Conservation (phyloP, 208 protist genomes). For the Spironucleus salmonicida region DNA sequence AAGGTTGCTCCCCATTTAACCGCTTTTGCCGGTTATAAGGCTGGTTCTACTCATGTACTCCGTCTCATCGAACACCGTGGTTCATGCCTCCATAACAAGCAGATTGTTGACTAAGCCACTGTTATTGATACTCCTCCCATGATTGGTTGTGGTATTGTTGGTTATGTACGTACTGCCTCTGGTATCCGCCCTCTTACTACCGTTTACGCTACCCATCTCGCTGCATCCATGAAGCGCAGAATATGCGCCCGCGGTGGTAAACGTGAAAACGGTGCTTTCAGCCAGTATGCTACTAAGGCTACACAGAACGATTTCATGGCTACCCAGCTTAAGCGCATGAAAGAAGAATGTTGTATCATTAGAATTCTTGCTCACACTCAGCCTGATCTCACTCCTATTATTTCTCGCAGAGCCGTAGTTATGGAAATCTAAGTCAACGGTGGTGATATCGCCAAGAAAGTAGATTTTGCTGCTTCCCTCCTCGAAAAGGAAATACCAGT, state of each 20-base stretch:
- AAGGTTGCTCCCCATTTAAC: slow-evolving; percentile 29
- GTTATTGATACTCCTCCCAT: slow-evolving; percentile 93
- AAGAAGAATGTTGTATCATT: slow-evolving; percentile 79
- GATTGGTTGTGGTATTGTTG: slow-evolving; percentile 88
- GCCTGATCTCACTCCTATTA: slow-evolving; percentile 64
- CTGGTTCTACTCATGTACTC: slow-evolving; percentile 96
- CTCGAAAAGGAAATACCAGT: slow-evolving; percentile 87
- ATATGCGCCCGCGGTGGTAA: slow-evolving; percentile 97
- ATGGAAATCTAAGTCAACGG: slow-evolving; percentile 98
- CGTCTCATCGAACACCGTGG: slow-evolving; percentile 81
- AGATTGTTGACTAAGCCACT: slow-evolving; percentile 90
- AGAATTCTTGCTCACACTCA: slow-evolving; percentile 94
- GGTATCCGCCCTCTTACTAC: slow-evolving; percentile 86
- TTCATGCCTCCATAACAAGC: slow-evolving; percentile 87
- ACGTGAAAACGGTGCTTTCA: slow-evolving; percentile 88
- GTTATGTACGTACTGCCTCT: slow-evolving; percentile 81
- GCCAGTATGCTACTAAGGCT: slow-evolving; percentile 61
- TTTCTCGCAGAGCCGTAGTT: slow-evolving; percentile 92
- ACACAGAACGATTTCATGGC: slow-evolving; percentile 57
- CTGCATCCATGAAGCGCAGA: slow-evolving; percentile 70
- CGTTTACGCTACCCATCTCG: slow-evolving; percentile 87
- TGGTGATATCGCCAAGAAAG: slow-evolving; percentile 77
- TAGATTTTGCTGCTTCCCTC: slow-evolving; percentile 68
- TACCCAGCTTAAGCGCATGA: slow-evolving; percentile 66
- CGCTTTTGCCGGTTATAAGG: slow-evolving; percentile 90